Percentiles rank a stretch among this genome's conserved stretches.
These are phyloP conservation scores for Suillus paluster DNA, from an alignment of 768 basidiomycete species.

Conservation along the genomic window DNA sequence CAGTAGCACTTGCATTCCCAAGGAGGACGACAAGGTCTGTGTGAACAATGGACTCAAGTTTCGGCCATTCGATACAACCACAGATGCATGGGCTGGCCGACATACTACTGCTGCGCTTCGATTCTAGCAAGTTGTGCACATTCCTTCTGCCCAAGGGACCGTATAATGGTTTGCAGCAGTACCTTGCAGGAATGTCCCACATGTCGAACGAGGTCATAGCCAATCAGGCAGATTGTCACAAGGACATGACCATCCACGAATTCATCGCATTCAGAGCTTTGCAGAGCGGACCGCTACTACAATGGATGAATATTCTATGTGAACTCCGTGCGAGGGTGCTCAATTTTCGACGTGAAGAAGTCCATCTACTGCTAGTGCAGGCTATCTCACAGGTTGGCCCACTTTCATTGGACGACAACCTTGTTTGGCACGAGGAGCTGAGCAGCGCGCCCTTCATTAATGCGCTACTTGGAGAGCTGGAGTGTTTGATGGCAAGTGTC, in stretches of 20 bases:
- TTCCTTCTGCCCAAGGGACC: slow-evolving; percentile 35
- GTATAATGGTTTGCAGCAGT: slow-evolving; percentile 43
- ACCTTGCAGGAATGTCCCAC: slow-evolving; percentile 40
- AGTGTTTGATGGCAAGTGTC: slow-evolving; percentile 38
- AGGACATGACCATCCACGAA: slow-evolving; percentile 48
- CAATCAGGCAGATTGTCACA: slow-evolving; percentile 45
- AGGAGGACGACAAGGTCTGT: slow-evolving; percentile 20
- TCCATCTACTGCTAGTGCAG: slow-evolving; percentile 49
- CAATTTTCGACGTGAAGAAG: slow-evolving; percentile 43
- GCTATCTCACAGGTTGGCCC: slow-evolving; percentile 49
- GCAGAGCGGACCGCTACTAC: slow-evolving; percentile 47
- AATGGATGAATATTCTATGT: slow-evolving; percentile 55
- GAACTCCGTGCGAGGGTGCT: slow-evolving; percentile 45
- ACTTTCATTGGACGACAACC: slow-evolving; percentile 10
- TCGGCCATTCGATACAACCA: slow-evolving; percentile 32
- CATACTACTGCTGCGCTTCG: slow-evolving; percentile 12
- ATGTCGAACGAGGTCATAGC: slow-evolving; percentile 49
- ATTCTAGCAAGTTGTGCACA: slow-evolving; percentile 29
- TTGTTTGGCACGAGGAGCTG: slow-evolving; percentile 49
- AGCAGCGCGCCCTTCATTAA: slow-evolving; percentile 36
- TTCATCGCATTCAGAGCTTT: slow-evolving; percentile 48
- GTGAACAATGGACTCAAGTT: slow-evolving; percentile 40
- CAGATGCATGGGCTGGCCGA: slow-evolving; percentile 17
- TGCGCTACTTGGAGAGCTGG: slow-evolving; percentile 41
- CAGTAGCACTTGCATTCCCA: slow-evolving; percentile 17